Conservation (phyloP, 2,329 filamentous ascomycete genomes). For the Bretziella fagacearum region DNA sequence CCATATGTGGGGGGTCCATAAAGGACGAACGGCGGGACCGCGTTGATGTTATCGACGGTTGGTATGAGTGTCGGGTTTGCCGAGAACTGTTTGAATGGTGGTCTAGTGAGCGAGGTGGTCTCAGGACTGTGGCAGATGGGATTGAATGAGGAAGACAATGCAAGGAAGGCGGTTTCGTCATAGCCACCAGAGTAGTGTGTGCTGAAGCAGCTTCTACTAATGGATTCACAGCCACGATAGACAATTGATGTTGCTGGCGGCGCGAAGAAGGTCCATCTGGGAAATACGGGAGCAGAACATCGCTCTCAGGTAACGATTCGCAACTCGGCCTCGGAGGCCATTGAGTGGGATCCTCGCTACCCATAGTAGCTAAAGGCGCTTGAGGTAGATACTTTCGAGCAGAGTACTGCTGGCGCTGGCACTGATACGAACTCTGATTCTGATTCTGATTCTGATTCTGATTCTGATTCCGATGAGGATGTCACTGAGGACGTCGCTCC, state of each 20-base stretch:
- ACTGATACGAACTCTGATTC: background rate
- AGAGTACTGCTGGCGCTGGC: background rate
- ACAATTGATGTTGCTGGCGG: conserved; percentile 4
- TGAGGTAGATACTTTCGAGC: background rate
- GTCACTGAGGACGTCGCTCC: background rate
- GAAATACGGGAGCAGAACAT: conserved; percentile 28
- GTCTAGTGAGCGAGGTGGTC: conserved; percentile 26
- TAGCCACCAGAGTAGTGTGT: conserved; percentile 10
- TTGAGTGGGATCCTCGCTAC: background rate
- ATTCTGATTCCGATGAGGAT: background rate
- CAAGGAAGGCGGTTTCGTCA: background rate
- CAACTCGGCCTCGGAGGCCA: conserved; percentile 13
- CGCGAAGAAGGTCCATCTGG: conserved; percentile 31
- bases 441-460: background rate
- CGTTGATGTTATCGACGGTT: conserved; percentile 34
- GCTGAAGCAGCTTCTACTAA: background rate
- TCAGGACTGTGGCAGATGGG: conserved; percentile 13
- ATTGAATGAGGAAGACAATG: background rate
- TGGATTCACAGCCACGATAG: conserved; percentile 7
- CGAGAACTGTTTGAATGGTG: conserved; percentile 27
- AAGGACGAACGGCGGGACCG: conserved; percentile 32
- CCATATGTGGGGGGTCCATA: conserved; percentile 41
- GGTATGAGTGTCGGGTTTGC: conserved; percentile 31
- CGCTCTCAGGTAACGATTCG: conserved; percentile 7
- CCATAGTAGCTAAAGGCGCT: conserved; percentile 3